Base-by-base conservation (phyloP, 192 early-diverging fungal species). In the Coemansia asiatica region DNA sequence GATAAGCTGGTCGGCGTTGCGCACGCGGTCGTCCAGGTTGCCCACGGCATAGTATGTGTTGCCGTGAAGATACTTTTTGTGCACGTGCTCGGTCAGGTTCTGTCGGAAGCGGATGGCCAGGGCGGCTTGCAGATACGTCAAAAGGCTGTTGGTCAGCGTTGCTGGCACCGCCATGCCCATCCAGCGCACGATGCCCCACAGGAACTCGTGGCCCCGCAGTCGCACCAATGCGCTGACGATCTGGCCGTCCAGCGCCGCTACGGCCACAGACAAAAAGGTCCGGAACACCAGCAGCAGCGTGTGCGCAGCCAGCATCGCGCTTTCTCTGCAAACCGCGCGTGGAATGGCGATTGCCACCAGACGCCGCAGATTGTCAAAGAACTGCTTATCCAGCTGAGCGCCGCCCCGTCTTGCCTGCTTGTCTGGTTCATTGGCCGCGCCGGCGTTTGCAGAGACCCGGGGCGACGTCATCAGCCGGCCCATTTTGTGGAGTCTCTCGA, bases 31-130 rank as follows among this genome's bases (percentile, higher is more conserved):
- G 73, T 97, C 95, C 59, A 97, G 79, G 79, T 98, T 97, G 47
- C 90, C 90, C 29, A 95, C 86, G 25, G 92, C 89, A 74, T 98
- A 98, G 75, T 93, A 98, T 16, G 94, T 96, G 88, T 92, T 95
- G 78, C 91, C 90, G 16, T 79, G 76, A 28, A 96, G 83, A 75
- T 96, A 98, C 69, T 91, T 78, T 54, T 87, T 77, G 66, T 97
- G 95, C 16, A 94, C 87, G 63, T 94, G 85, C 70, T 91, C 88
- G 16, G 95, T 98, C 47, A 98, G 86, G 60, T 90, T 90, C 36
- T 90, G 90, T 26, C 92, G 86, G 86, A 94, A 92, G 49, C 87
- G 86, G 55, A 94, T 85, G 2, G 90, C 85, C 26, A 94, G 82
- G 77, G 87, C 87, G 58, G 84, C 89, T 67, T 92, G 91, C 76